Evolutionary conservation across 78 protist genomes (phyloP), one percentile per base, ranked within the genome.

Genomic region (Guillardia theta): DNA sequence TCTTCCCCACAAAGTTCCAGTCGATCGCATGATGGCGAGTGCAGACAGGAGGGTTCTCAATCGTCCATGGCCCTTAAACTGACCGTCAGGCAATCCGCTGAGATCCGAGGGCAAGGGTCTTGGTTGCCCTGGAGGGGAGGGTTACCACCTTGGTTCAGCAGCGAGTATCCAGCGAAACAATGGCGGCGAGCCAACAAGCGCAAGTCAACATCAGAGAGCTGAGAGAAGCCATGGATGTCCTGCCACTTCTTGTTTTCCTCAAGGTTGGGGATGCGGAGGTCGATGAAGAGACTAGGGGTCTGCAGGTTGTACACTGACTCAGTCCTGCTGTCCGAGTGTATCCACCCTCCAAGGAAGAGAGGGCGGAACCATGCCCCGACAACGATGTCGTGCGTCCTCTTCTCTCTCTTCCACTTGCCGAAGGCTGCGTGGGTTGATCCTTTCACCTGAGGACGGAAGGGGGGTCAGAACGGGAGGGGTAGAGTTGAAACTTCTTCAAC

Each of bases 11-110:
- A 21, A 30, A 92, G 94, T 92, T 92, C 94, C 94, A 92, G 88
- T 92, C 94, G 94, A 92, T 64, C 12, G 64, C 48, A 64, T 92
- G 94, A 44, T 92, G 94, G 39, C 94, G 94, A 33, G 48, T 45
- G 83, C 93, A 88, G 30, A 41, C 80, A 1, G 44, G 58, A 33
- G 45, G 48, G 19, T 39, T 43, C 39, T 0, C 93, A 39, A 12
- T 39, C 24, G 5, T 33, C 83, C 83, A 70, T 1, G 83, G 83
- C 41, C 83, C 83, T 24, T 36, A 36, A 4, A 6, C 6, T 0
- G 1, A 58, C 39, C 21, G 27, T 8, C 21, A 6, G 6, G 6
- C 39, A 24, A 58, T 1, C n/a, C n/a, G n/a, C n/a, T n/a, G n/a
- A n/a, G n/a, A n/a, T n/a, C n/a, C n/a, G n/a, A n/a, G n/a, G n/a